Conservation (phyloP, 2,329 filamentous ascomycete genomes). For the Pseudomassariella vexata region DNA sequence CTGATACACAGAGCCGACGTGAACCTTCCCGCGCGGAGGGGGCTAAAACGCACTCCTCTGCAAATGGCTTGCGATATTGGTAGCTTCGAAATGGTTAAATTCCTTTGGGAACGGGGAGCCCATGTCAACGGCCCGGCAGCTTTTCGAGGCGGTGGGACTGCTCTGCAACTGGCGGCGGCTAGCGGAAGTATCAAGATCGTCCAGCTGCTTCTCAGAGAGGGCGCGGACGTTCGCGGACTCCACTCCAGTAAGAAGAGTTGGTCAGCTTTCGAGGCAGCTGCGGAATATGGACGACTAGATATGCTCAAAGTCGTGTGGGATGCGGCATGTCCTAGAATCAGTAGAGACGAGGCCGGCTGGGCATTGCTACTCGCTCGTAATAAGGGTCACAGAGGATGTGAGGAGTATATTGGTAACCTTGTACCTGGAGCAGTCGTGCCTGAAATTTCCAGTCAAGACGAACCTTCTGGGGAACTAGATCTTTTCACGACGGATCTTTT, state of each 20-base stretch:
- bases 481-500: too few relatives aligned
- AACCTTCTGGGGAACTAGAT: too few relatives aligned
- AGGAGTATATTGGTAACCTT: too few relatives aligned
- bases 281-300: background rate
- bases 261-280: background rate
- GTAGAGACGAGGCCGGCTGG: too few relatives aligned
- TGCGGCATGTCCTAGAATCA: too few relatives aligned
- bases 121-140: constrained; percentile 9
- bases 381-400: too few relatives aligned
- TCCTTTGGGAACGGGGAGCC: constrained; percentile 10
- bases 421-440: too few relatives aligned
- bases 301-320: background rate
- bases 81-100: constrained; percentile 6
- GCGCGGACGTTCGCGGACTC: constrained; percentile 3
- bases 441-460: too few relatives aligned
- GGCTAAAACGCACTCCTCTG: constrained; percentile 9
- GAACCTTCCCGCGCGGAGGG: constrained; percentile 4
- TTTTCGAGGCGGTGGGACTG: constrained; percentile 9
- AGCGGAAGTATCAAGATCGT: constrained; percentile 9
- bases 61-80: constrained; percentile 10
- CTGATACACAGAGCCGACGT: constrained; percentile 8
- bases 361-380: too few relatives aligned
- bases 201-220: constrained; percentile 5
- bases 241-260: background rate
- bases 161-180: constrained; percentile 12